Base-by-base conservation (phyloP, 2,329 filamentous ascomycete genomes). In the Pezicula carpinea region DNA sequence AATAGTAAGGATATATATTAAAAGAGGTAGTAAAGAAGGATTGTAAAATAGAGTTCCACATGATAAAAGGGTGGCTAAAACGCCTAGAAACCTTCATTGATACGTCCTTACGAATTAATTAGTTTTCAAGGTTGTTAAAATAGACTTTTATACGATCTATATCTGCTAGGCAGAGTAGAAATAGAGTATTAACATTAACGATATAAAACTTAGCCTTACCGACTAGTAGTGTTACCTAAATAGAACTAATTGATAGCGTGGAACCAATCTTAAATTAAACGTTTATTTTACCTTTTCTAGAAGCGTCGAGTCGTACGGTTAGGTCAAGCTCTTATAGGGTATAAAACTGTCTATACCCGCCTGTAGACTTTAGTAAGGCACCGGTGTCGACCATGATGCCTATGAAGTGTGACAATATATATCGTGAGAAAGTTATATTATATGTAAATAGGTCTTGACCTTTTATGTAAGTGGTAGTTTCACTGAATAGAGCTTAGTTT, bases 191-290 rank as follows among this genome's bases (percentile, higher is more conserved):
- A n/a, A 21, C 3, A 5, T 43, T 3, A 8, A 43, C 26, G 21
- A 50, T 39, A 35, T 46, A 21, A 18, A 47, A 46, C 22, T 22
- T 18, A 17, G 46, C 32, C 13, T 32, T 7, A 1, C 43, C 21
- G 17, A 46, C 34, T 39, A 22, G 38, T 1, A 21, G 46, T 1
- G 41, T 14, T 33, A 50, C 21, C 7, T 7, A 21, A 3, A 39
- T 34, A 23, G 26, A 33, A 17, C 48, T 39, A 6, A 46, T 40
- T 32, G 35, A 43, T 15, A 22, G 15, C 1, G 32, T 46, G 23
- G 22, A 18, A 15, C 44, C 39, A 22, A 50, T 50, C 3, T 34
- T 31, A 40, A 50, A 50, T 29, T 39, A 15, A 21, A 50, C 23
- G 23, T 21, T 39, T 2, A 46, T 39, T 36, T 34, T 17, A 6